A percentile compares a stretch with the other conserved stretches of the same genome.
These are phyloP conservation scores for Ceratocystiopsis brevicomis DNA, from an alignment of 2,329 filamentous ascomycete species.

Conservation along the genomic window DNA sequence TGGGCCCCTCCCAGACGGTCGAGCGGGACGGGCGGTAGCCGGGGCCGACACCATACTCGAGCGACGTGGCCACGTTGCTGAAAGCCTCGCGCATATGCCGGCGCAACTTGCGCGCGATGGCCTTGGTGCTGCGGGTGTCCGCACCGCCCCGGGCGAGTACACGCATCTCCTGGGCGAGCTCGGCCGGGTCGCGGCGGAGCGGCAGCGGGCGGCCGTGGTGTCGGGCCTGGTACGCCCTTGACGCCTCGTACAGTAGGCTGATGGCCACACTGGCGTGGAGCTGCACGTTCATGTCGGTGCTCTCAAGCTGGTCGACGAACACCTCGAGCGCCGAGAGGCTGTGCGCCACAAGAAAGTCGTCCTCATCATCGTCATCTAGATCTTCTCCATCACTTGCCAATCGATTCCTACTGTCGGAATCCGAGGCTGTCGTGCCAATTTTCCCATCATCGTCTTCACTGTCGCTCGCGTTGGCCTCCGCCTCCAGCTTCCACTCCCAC, in stretches of 20 bases:
- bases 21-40: too few species aligned
- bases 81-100: constrained; percentile 29
- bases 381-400: constrained; percentile 45
- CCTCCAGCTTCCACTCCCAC: not conserved
- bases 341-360: constrained; percentile 20
- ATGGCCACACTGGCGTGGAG: constrained; percentile 64
- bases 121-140: constrained; percentile 18
- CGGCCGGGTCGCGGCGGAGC: constrained; percentile 29
- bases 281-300: constrained; percentile 52
- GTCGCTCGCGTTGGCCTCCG: not conserved
- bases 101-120: constrained; percentile 29
- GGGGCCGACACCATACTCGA: constrained; percentile 23
- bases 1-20: too few species aligned
- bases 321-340: constrained; percentile 58
- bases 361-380: constrained; percentile 23
- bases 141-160: constrained; percentile 25
- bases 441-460: not conserved
- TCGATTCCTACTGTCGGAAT: too few species aligned
- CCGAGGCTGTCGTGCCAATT: too few species aligned
- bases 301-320: constrained; percentile 72
- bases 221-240: constrained; percentile 25
- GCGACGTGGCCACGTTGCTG: constrained; percentile 32
- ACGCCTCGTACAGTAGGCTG: constrained; percentile 63
- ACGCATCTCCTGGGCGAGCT: constrained; percentile 26
- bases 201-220: constrained; percentile 29